Conservation (phyloP, 2,329 filamentous ascomycete genomes). For the Teratosphaeria epicoccoides region DNA sequence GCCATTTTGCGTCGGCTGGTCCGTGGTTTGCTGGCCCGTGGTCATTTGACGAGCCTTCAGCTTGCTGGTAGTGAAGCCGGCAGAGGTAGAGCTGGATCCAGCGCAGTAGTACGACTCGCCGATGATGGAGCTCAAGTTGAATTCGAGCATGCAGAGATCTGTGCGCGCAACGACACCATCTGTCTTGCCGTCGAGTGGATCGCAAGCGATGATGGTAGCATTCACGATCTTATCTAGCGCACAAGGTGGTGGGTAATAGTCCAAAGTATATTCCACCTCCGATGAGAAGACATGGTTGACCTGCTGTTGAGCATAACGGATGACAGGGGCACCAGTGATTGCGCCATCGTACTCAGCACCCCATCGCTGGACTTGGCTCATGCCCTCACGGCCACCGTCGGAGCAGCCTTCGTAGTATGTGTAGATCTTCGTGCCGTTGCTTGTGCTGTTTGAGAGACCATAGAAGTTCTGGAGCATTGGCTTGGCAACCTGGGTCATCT, state of each 20-base stretch:
- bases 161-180: constrained; percentile 44
- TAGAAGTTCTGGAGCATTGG: constrained; percentile 24
- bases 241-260: constrained; percentile 35
- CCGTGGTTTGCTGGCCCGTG: constrained; percentile 24
- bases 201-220: constrained; percentile 44
- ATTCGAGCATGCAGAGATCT: not conserved
- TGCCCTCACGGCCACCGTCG: constrained; percentile 41
- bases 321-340: constrained; percentile 38
- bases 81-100: constrained; percentile 4
- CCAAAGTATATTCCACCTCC: constrained; percentile 30
- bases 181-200: constrained; percentile 43
- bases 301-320: constrained; percentile 39
- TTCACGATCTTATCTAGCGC: constrained; percentile 44
- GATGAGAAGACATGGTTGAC: constrained; percentile 33
- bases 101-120: not conserved
- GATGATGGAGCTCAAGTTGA: not conserved
- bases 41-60: constrained; percentile 34
- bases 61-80: constrained; percentile 1
- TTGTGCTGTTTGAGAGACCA: constrained; percentile 1
- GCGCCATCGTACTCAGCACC: constrained; percentile 40
- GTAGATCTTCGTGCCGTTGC: constrained; percentile 26
- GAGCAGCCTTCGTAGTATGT: constrained; percentile 47
- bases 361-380: constrained; percentile 43
- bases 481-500: constrained; percentile 42
- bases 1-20: constrained; percentile 28